phyloP scores from a whole-genome alignment of 2,329 filamentous ascomycete genomes.

The Aspergillus fructus region DNA sequence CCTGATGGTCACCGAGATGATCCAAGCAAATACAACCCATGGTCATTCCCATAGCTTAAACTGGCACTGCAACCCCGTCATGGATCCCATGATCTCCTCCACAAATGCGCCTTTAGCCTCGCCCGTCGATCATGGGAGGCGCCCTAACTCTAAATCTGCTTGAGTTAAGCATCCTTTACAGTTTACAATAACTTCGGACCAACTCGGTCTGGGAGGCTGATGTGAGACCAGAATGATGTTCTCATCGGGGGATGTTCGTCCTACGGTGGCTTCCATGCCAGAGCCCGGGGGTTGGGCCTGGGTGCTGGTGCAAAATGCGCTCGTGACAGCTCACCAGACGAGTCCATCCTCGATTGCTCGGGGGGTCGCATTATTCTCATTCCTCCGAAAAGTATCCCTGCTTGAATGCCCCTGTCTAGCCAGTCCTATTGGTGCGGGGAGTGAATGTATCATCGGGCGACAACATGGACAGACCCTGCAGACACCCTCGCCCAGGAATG shows the following conservation, averaged over 20 bases:
- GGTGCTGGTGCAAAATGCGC: background rate
- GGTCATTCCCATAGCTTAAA: conserved; percentile 4
- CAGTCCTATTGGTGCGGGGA: background rate
- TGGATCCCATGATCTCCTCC: conserved; percentile 5
- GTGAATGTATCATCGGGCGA: background rate
- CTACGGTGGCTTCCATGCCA: conserved; percentile 10
- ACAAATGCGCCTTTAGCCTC: background rate
- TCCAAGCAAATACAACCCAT: conserved; percentile 6
- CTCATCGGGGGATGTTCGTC: conserved; percentile 1
- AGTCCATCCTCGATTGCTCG: background rate
- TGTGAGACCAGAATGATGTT: background rate
- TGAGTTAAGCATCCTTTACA: background rate
- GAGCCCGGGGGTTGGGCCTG: background rate
- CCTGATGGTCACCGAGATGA: conserved; percentile 1
- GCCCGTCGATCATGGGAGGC: background rate
- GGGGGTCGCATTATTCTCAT: background rate
- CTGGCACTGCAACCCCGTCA: conserved; percentile 8
- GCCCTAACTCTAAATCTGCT: background rate
- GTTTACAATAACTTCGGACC: background rate
- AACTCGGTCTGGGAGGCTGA: background rate
- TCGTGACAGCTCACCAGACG: conserved; percentile 12
- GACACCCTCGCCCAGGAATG: conserved; percentile 10
- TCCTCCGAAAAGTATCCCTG: background rate
- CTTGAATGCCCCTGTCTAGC: background rate
- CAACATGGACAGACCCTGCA: conserved; percentile 2